These are phyloP conservation scores for Taiwanofungus camphoratus DNA, from an alignment of 1,284 basidiomycete species.

Conservation along the genomic window DNA sequence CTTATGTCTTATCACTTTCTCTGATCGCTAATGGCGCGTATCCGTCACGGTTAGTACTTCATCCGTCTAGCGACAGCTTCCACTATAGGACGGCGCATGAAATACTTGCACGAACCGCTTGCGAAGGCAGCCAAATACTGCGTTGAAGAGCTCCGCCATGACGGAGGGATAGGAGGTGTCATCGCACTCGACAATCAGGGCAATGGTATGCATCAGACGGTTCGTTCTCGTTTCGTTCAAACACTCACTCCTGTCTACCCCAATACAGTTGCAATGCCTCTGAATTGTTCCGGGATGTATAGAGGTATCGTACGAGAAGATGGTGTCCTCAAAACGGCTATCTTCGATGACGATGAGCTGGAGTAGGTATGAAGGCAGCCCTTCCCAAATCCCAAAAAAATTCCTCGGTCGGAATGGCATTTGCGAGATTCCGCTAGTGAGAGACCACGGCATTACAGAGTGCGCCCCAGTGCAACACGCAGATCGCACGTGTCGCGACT, in stretches of 20 bases:
- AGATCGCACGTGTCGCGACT: too few species aligned
- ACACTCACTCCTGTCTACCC: not conserved
- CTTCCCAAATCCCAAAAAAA: too few species aligned
- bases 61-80: slow-evolving; percentile 65
- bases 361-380: too few species aligned
- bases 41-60: slow-evolving; percentile 73
- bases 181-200: slow-evolving; percentile 64
- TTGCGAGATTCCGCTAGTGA: too few species aligned
- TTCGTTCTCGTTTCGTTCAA: too few species aligned
- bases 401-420: too few species aligned
- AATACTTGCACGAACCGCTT: slow-evolving; percentile 52
- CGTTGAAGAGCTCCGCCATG: slow-evolving; percentile 47
- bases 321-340: slow-evolving; percentile 65
- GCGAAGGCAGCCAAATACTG: slow-evolving; percentile 47
- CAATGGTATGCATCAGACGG: slow-evolving; percentile 40
- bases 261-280: slow-evolving; percentile 52
- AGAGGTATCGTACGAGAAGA: slow-evolving; percentile 66
- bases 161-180: slow-evolving; percentile 64
- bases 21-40: not conserved
- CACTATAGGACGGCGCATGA: slow-evolving; percentile 63
- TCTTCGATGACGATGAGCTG: slow-evolving; percentile 67
- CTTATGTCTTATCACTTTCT: not conserved
- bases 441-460: too few species aligned
- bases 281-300: slow-evolving; percentile 80
- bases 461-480: too few species aligned